Base-by-base conservation (phyloP, 345 rosid species). In the Eucalyptus leucophloia region DNA sequence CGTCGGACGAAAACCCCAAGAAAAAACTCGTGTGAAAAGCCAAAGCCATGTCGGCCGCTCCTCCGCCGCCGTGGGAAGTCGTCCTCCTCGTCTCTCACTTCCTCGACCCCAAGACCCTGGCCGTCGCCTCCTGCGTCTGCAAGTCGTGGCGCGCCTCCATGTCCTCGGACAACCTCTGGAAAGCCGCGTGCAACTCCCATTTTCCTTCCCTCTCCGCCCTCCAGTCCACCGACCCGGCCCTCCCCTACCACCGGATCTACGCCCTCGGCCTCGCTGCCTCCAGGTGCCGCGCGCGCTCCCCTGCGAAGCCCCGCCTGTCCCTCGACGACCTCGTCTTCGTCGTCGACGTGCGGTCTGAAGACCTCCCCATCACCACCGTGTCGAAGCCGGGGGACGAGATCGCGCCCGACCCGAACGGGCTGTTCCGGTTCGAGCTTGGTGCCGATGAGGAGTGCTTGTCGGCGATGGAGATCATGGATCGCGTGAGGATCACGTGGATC, bases 141-240 rank as follows among this genome's bases (percentile, higher is more conserved):
- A 92, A 86, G 47, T 87, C 92, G 42, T 94, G 95, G 95, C 65
- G 40, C 86, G 10, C 80, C 42, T 90, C 92, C 86, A 91, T 93
- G 93, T 93, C 95, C 19, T 89, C 93, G 8, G 94, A 95, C 90
- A 91, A 56, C 86, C 72, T 93, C 10, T 93, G 96, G 95, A 88
- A 89, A 23, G 89, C 92, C 24, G 81, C 91, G 44, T 92, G 94
- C 88, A n/a, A 88, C 65, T 28, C 89, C 23, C 92, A 87, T 44
- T 93, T 85, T 87, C 92, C 94, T 86, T 93, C 94, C 42, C 87
- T 95, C 85, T 89, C 92, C n/a, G 45, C 82, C 90, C 93, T 94
- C 89, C 93, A 88, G 80, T 18, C 51, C 37, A 56, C 90, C 17
- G 34, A 90, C n/a, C 91, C 92, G 23, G 37, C 81, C 1, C 86